Base-by-base conservation (phyloP, 495 filamentous ascomycete species). In the Rostrohypoxylon terebratum region DNA sequence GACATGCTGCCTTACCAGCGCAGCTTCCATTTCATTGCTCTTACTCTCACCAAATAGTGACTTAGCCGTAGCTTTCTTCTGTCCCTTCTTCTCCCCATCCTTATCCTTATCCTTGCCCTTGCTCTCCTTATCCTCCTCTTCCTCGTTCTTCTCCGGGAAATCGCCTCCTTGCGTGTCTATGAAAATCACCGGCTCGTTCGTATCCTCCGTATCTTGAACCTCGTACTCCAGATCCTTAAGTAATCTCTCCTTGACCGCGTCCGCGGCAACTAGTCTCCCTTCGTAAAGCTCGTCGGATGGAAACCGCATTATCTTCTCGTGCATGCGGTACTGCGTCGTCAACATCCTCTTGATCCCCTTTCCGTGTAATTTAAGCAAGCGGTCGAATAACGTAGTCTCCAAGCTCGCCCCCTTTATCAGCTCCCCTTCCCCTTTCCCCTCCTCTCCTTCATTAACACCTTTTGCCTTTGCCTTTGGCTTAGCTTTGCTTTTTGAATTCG, bases 261-360 rank as follows among this genome's bases (percentile, higher is more conserved):
- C 91, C 2, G 90, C 92, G 2, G 96, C 96, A 4, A 94, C 84
- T 3, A 99, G 84, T 67, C 90, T 89, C 2, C 84, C 86, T 47
- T 93, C 91, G 83, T 99, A 99, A 20, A 99, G 86, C 78, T 94
- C 91, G 58, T 90, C 84, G 0, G 95, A 98, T 0, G 96, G 95
- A 78, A 98, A 98, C 40, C 87, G 83, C 96, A 98, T 98, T 76
- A 99, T 98, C 55, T 84, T 86, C 75, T 93, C 90, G 79, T 99
- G 95, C 96, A 99, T 99, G 8, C 96, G 92, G 79, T 99, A 99
- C 82, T 99, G 96, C 1, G 93, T 97, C n/a, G 93, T 98, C 10
- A 98, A 86, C 91, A 98, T 96, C 23, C 91, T 84, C 83, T 98
- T 99, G 79, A 99, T 93, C 0, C 81, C 83, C 2, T 89, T 80